A percentile compares a stretch with the other conserved stretches of the same genome.
Conservation (phyloP, 805 yeast species). For the Myxozyma vanderwaltii region DNA sequence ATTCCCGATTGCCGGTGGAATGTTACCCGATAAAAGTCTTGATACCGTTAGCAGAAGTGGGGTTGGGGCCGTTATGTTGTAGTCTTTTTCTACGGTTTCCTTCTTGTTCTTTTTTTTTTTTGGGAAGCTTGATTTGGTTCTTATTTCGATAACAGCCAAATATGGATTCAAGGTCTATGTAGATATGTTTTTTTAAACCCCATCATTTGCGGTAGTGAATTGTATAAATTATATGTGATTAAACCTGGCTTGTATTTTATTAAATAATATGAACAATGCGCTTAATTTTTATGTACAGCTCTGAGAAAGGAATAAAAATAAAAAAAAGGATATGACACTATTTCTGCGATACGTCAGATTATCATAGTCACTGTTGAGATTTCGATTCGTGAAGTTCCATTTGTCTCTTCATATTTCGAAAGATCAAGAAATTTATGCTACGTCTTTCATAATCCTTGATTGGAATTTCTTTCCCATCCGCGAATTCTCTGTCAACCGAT, state of each 20-base stretch:
- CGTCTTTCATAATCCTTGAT: conserved; percentile 6
- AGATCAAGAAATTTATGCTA: neutral
- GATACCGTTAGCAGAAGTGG: conserved; percentile 67
- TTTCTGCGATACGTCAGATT: too few relatives aligned
- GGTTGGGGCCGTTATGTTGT: conserved; percentile 83
- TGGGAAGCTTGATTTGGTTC: too few relatives aligned
- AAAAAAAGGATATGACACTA: too few relatives aligned
- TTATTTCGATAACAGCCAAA: too few relatives aligned
- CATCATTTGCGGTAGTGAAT: too few relatives aligned
- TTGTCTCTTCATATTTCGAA: neutral
- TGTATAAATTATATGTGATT: too few relatives aligned
- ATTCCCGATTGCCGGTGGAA: conserved; percentile 80
- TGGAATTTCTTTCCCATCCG: conserved; percentile 2
- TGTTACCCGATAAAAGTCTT: conserved; percentile 56
- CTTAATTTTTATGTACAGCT: neutral
- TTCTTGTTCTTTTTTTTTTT: neutral
- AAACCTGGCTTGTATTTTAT: too few relatives aligned
- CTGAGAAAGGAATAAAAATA: too few relatives aligned
- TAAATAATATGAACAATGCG: too few relatives aligned
- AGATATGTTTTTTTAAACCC: too few relatives aligned
- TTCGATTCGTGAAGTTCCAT: neutral
- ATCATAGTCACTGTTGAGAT: neutral
- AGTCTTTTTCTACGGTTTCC: neutral
- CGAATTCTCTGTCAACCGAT: conserved; percentile 7
- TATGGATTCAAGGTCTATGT: too few relatives aligned